Evolutionary conservation across 2,329 filamentous ascomycete species (phyloP).

Genomic region (Apiospora koreana): DNA sequence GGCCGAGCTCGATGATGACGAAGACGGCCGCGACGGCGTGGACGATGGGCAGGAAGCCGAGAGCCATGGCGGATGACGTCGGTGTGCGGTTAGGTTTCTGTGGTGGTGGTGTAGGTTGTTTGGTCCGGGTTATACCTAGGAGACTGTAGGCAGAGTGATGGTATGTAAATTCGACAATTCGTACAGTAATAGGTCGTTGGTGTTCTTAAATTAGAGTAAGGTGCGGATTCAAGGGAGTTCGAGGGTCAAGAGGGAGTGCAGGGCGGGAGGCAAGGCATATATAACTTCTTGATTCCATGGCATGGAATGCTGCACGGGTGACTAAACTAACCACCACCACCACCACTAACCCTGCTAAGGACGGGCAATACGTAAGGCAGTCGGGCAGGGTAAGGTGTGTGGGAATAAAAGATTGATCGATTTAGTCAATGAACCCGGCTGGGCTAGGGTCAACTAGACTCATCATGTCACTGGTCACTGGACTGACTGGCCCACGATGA

Average conservation of each 20-base stretch:
- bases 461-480: neutral
- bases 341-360: neutral
- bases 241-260: neutral
- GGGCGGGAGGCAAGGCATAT: neutral
- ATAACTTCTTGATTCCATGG: neutral
- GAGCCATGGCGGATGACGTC: slow-evolving; percentile 43
- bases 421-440: neutral
- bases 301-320: neutral
- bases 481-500: neutral
- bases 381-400: neutral
- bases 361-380: neutral
- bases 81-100: neutral
- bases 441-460: neutral
- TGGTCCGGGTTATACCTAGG: neutral
- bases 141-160: neutral
- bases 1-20: slow-evolving; percentile 71
- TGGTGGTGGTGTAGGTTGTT: neutral
- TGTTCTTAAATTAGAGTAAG: neutral
- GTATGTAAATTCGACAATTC: neutral
- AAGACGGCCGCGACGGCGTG: slow-evolving; percentile 69
- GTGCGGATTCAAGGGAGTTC: neutral
- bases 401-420: neutral
- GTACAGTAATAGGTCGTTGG: neutral
- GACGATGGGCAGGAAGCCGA: slow-evolving; percentile 60
- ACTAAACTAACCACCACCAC: no score